These are phyloP conservation scores for Stephania japonica DNA, from an alignment of 164 flowering plant species.

Conservation along the genomic window DNA sequence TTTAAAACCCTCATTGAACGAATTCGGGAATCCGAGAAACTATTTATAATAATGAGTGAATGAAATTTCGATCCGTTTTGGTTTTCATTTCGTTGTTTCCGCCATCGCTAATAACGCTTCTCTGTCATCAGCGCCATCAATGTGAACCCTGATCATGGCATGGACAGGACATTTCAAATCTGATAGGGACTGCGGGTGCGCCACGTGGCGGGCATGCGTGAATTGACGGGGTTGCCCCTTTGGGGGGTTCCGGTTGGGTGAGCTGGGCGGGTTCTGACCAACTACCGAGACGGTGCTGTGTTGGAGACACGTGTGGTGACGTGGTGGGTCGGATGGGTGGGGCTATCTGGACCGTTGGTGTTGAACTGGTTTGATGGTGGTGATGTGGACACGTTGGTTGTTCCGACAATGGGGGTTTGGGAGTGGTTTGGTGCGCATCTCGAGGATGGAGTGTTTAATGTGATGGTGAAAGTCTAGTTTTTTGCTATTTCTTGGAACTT, in stretches of 20 bases:
- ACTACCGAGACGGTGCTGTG: background rate
- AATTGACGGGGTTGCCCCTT: background rate
- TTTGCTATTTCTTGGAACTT: too few species aligned
- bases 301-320: background rate
- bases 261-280: background rate
- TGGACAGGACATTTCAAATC: background rate
- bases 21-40: background rate
- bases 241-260: background rate
- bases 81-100: background rate
- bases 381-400: too few species aligned
- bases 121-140: background rate
- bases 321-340: too few species aligned
- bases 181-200: background rate
- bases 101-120: constrained; percentile 3
- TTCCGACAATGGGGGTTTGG: too few species aligned
- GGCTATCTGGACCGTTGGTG: too few species aligned
- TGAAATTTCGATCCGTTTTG: background rate
- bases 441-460: too few species aligned
- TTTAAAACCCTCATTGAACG: too few species aligned
- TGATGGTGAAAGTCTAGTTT: too few species aligned
- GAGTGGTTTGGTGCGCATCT: too few species aligned
- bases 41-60: too few species aligned
- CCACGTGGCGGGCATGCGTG: background rate
- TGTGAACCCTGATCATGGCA: background rate
- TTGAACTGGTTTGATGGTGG: too few species aligned